Conservation (phyloP, 257 asterid species). For the Fraxinus excelsior region DNA sequence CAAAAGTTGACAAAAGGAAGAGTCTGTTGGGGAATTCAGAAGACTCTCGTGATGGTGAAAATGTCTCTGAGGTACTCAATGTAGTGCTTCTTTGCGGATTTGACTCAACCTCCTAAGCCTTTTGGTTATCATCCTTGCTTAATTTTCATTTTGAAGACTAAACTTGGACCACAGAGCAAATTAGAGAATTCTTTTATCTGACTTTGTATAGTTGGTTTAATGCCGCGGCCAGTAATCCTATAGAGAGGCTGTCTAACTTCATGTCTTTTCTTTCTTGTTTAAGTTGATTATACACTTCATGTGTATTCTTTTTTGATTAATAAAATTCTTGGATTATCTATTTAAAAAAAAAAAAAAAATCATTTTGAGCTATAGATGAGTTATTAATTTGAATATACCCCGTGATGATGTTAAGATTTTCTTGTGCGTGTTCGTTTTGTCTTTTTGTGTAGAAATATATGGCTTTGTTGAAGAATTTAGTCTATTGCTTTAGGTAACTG, state of each 20-base stretch:
- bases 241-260: too few relatives aligned
- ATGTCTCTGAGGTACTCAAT: conserved; percentile 43
- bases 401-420: conserved; percentile 2
- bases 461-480: conserved; percentile 13
- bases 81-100: conserved; percentile 20
- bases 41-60: conserved; percentile 41
- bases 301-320: too few relatives aligned
- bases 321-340: too few relatives aligned
- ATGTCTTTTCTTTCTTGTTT: too few relatives aligned
- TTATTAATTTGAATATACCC: conserved; percentile 7
- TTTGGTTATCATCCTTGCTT: conserved; percentile 5
- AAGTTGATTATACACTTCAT: too few relatives aligned
- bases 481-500: conserved; percentile 52
- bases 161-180: too few relatives aligned
- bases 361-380: not conserved
- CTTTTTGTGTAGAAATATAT: conserved; percentile 13
- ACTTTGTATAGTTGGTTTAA: too few relatives aligned
- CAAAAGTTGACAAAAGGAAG: conserved; percentile 78
- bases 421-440: not conserved
- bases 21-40: conserved; percentile 67
- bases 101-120: not conserved
- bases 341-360: too few relatives aligned
- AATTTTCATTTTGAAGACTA: not conserved
- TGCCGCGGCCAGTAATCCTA: too few relatives aligned
- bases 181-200: too few relatives aligned